These are phyloP conservation scores for Penstemon davidsonii DNA, from an alignment of 257 asterid species.

Conservation along the genomic window DNA sequence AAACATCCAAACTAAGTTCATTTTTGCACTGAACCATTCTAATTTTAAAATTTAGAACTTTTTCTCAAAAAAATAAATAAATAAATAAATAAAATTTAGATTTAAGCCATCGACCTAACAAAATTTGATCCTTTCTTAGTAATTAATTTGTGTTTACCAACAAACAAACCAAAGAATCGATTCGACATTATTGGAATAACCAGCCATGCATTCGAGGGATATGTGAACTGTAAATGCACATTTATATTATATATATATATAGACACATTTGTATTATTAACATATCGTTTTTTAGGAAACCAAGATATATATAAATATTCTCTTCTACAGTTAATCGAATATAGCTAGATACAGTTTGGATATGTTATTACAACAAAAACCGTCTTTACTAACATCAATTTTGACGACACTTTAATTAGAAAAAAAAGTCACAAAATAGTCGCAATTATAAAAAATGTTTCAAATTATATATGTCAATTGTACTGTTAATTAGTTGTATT, in stretches of 20 bases:
- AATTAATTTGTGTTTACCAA: neutral
- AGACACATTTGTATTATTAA: conserved; percentile 6
- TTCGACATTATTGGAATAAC: neutral
- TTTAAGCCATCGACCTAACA: neutral
- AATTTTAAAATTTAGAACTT: neutral
- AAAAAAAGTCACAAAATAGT: too few relatives aligned
- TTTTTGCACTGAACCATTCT: too few relatives aligned
- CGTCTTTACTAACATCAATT: too few relatives aligned
- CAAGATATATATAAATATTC: conserved; percentile 1
- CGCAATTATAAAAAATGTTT: neutral
- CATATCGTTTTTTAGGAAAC: conserved; percentile 27
- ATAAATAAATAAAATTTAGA: too few relatives aligned
- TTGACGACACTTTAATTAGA: neutral
- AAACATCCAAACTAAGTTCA: too few relatives aligned
- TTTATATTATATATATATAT: neutral
- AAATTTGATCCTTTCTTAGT: too few relatives aligned
- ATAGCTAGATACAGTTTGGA: conserved; percentile 10
- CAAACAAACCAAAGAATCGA: neutral
- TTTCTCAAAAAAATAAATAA: neutral
- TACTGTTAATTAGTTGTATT: neutral
- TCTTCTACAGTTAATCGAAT: conserved; percentile 31
- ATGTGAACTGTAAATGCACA: conserved; percentile 1
- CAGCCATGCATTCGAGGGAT: conserved; percentile 28
- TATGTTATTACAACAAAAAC: too few relatives aligned
- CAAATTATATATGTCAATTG: neutral